Evolutionary conservation across 2,329 filamentous ascomycete genomes (phyloP), one percentile per base, ranked within the genome.

Genomic region (Ophiosphaerella narmari): DNA sequence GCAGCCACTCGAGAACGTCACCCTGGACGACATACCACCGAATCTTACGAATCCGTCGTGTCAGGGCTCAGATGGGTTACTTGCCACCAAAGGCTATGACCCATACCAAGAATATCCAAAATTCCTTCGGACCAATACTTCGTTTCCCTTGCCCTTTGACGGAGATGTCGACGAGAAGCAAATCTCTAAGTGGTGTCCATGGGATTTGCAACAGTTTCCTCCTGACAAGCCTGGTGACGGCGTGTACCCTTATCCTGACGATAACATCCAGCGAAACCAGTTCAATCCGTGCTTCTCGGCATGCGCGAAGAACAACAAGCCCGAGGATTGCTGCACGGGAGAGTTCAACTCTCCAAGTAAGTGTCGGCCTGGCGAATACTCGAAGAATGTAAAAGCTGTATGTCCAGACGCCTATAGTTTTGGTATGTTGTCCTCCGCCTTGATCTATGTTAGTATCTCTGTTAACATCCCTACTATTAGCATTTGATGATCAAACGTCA

Each of bases 371-470:
- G 85, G 85, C 43, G 74, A 82, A 35, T 94, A 92, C 75, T 86
- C 86, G 58, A 82, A 78, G 50, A 78, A 79, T 9, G 88, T 89
- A 45, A 94, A 95, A 76, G 75, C 74, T 3, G 81, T 93, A 11
- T 95, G 90, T 67, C 90, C 90, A 1, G 90, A 95, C 73, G 90
- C 90, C 2, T 95, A 94, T 74, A 90, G 87, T 65, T 95, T 83
- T 69, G 79, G 86, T 88, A 43, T 84, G 83, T 70, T 12, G 5
- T 21, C 5, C 11, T 16, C 7, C n/a, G 24, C 8, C 13, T 13
- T 3, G 2, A 8, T n/a, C 26, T 7, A 23, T 11, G 8, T 2
- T 14, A 2, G 29, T 2, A 9, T 21, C 29, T 3, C 32, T 21
- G 34, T 47, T 54, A 18, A 55, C 18, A 16, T 29, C 11, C 8